These are phyloP conservation scores for Coprinellus micaceus DNA, from an alignment of 768 basidiomycete species.

Conservation along the genomic window DNA sequence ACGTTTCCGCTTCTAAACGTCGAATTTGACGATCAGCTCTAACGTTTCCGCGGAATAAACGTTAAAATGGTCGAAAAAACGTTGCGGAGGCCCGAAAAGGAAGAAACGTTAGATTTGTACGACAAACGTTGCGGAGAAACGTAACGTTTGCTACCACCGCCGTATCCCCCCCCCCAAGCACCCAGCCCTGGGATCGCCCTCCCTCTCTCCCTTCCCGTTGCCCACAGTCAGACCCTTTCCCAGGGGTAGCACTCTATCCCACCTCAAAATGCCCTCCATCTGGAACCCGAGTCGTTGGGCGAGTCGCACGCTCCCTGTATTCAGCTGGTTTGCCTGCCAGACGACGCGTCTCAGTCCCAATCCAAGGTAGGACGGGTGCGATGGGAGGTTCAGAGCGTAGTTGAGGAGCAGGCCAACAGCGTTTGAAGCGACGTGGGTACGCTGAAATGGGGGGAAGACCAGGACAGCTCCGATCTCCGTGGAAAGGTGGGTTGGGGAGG, in stretches of 20 bases:
- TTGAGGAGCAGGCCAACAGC: conserved; percentile 48
- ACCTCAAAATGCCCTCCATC: conserved; percentile 48
- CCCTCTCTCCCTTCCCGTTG: conserved; percentile 17
- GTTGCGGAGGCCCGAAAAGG: no score
- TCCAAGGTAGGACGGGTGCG: conserved; percentile 24
- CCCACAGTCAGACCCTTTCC: conserved; percentile 36
- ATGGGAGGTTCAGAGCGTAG: conserved; percentile 40
- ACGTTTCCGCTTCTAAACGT: no score
- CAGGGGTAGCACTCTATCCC: conserved; percentile 47
- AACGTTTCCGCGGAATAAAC: no score
- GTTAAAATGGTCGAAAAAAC: no score
- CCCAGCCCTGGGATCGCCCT: conserved; percentile 30
- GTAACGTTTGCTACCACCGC: no score
- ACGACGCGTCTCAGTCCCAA: conserved; percentile 59
- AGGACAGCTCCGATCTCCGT: conserved; percentile 56
- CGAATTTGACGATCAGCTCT: no score
- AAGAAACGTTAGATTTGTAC: no score
- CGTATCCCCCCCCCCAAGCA: conserved; percentile 38
- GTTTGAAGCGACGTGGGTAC: conserved; percentile 60
- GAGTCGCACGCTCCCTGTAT: conserved; percentile 43
- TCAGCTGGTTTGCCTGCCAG: conserved; percentile 54
- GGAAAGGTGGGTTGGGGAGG: conserved; percentile 35
- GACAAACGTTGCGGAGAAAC: no score
- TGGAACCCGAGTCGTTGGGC: conserved; percentile 61
- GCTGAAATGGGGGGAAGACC: conserved; percentile 54